Evolutionary conservation across 257 asterid species (phyloP), one percentile per base, ranked within the genome.

Genomic region (Solanum stenotomum): DNA sequence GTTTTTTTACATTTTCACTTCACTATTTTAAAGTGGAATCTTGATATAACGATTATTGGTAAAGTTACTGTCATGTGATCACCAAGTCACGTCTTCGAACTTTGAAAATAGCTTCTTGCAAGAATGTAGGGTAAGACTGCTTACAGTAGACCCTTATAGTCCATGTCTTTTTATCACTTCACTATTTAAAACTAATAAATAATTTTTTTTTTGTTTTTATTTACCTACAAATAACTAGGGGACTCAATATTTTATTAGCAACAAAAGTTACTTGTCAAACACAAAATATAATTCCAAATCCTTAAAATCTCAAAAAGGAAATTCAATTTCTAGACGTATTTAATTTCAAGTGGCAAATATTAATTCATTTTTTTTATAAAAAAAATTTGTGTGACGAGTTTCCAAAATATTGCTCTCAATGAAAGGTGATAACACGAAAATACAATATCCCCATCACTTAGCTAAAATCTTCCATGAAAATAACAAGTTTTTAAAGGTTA

Each of bases 381-480:
- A 44, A 6, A 27, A 1, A 44, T 1, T 44, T n/a, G 42, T 82
- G 11, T 29, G 70, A 49, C 85, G 3, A 44, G 18, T 82, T 46
- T 20, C 44, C 37, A 20, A 27, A 29, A 29, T 75, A 79, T 18
- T 82, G 16, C 25, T 82, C 10, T 49, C 44, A 82, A 9, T 49
- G 85, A 82, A 29, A 18, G 31, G 86, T 46, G 86, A 82, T 82
- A 29, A 82, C 29, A 82, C 70, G 70, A 82, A 49, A 82, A 82
- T 82, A 29, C 38, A 29, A 13, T n/a, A 49, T 82, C 42, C 63
- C 85, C 31, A 29, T 65, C 86, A 49, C 70, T 49, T 82, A 1
- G 20, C 70, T 18, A 82, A 79, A 82, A 82, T 49, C 70, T 49
- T 82, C 16, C 6, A 49, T 29, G 42, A 49, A 81, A 79, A 37